These are phyloP conservation scores for Candida tunisiensis DNA, from an alignment of 1,139 yeast species.

Conservation along the genomic window DNA sequence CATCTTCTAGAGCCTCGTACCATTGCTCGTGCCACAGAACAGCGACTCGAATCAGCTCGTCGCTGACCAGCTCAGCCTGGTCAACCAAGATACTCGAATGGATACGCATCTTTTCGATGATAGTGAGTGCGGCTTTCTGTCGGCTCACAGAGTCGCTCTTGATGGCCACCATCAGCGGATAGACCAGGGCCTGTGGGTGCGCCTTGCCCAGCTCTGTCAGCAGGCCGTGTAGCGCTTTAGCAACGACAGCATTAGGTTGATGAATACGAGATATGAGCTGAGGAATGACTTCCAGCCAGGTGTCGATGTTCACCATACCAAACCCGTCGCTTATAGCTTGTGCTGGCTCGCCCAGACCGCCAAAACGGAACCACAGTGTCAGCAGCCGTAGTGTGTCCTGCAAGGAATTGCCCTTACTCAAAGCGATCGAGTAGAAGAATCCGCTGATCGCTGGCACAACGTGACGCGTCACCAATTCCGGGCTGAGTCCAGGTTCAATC, in stretches of 20 bases:
- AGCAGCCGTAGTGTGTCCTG: conserved; percentile 85
- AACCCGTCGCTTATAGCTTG: conserved; percentile 87
- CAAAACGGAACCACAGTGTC: conserved; percentile 91
- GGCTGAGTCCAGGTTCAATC: conserved; percentile 24
- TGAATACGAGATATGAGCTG: conserved; percentile 93
- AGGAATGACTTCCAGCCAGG: conserved; percentile 92
- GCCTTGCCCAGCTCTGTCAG: conserved; percentile 82
- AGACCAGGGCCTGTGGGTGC: conserved; percentile 93
- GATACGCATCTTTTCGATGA: conserved; percentile 80
- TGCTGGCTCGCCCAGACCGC: conserved; percentile 85
- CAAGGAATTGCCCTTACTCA: conserved; percentile 71
- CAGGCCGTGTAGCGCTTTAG: conserved; percentile 62
- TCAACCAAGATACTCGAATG: conserved; percentile 77
- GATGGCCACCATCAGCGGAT: conserved; percentile 91
- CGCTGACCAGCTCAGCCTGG: conserved; percentile 89
- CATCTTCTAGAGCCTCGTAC: conserved; percentile 97
- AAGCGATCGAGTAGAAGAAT: conserved; percentile 84
- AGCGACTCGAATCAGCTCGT: conserved; percentile 84
- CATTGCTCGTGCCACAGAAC: conserved; percentile 97
- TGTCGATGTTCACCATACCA: conserved; percentile 74
- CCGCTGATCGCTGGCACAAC: conserved; percentile 93
- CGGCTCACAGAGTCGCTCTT: conserved; percentile 84
- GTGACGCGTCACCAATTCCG: conserved; percentile 57
- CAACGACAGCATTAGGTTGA: conserved; percentile 79
- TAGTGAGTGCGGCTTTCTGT: conserved; percentile 80